These are phyloP conservation scores for Opeltia flavorubescens DNA, from an alignment of 495 filamentous ascomycete genomes.

Conservation along the genomic window DNA sequence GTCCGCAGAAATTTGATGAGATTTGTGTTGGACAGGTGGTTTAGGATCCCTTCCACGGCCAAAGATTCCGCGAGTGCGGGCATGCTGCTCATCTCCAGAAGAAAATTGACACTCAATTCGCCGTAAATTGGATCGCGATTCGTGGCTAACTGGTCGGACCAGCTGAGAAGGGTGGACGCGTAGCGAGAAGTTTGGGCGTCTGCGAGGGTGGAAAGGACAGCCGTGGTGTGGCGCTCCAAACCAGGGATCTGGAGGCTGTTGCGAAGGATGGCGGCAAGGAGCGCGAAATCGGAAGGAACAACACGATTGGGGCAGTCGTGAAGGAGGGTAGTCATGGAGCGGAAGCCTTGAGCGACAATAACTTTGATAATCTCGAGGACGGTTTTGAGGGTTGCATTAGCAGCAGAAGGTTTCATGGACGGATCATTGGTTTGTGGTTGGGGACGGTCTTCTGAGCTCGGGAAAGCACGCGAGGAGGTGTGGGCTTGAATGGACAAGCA, in stretches of 20 bases:
- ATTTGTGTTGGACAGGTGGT: conserved; percentile 62
- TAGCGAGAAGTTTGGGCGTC: conserved; percentile 55
- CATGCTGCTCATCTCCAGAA: conserved; percentile 73
- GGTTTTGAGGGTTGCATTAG: conserved; percentile 23
- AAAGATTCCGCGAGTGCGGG: conserved; percentile 77
- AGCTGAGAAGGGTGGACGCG: conserved; percentile 79
- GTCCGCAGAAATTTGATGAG: conserved; percentile 56
- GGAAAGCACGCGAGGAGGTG: conserved; percentile 4
- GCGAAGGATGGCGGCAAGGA: conserved; percentile 82
- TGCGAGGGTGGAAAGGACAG: conserved; percentile 52
- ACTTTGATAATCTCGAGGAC: conserved; percentile 61
- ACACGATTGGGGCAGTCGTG: conserved; percentile 46
- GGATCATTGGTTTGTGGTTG: conserved; percentile 15
- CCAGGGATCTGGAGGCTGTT: conserved; percentile 60
- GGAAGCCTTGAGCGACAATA: conserved; percentile 70
- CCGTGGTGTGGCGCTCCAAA: conserved; percentile 40
- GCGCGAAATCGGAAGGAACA: conserved; percentile 58
- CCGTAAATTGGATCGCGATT: conserved; percentile 87
- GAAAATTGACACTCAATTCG: conserved; percentile 71
- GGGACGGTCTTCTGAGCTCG: background rate
- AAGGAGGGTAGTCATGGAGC: conserved; percentile 56
- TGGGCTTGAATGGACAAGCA: conserved; percentile 67
- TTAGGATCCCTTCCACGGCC: conserved; percentile 68
- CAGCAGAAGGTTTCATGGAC: conserved; percentile 12
- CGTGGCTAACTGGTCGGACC: conserved; percentile 67